A percentile compares a stretch with the other conserved stretches of the same genome.
phyloP scores from a whole-genome alignment of 495 filamentous ascomycete species.

The Xylaria flabelliformis region DNA sequence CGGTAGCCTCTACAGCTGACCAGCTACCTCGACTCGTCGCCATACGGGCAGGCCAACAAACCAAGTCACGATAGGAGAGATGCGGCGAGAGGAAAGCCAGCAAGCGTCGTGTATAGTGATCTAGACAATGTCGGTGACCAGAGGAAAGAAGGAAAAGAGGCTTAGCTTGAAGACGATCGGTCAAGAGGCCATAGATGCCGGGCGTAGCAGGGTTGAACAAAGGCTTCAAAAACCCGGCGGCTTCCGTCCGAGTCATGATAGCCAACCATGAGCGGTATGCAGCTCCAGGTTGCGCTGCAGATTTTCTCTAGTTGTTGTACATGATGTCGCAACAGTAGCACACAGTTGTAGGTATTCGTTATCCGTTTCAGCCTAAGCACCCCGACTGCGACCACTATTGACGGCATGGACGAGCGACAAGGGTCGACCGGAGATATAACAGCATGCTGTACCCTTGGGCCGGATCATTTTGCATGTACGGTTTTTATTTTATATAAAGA shows the following conservation, averaged over 20 bases:
- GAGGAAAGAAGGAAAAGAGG: not conserved
- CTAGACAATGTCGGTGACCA: conserved; percentile 12
- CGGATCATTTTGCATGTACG: not conserved
- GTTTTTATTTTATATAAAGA: not conserved
- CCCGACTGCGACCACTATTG: conserved; percentile 11
- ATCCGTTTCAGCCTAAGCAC: conserved; percentile 27
- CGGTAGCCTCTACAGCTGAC: not conserved
- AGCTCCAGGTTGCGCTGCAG: conserved; percentile 12
- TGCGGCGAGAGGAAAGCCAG: not conserved
- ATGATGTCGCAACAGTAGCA: not conserved
- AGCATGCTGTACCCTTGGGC: conserved; percentile 2
- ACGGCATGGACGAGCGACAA: not conserved
- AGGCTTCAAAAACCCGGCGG: not conserved
- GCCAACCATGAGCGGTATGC: conserved; percentile 15
- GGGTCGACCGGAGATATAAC: not conserved
- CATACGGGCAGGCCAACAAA: not conserved
- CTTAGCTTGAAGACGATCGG: not conserved
- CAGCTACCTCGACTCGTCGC: not conserved
- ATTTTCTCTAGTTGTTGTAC: conserved; percentile 5
- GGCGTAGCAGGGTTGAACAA: conserved; percentile 21
- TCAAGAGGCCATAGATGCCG: conserved; percentile 16
- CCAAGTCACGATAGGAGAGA: not conserved
- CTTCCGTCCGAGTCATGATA: conserved; percentile 4
- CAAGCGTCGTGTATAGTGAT: not conserved
- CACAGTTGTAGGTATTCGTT: conserved; percentile 1